phyloP scores from a whole-genome alignment of 163 green algal genomes.

The Scenedesmus sp. region DNA sequence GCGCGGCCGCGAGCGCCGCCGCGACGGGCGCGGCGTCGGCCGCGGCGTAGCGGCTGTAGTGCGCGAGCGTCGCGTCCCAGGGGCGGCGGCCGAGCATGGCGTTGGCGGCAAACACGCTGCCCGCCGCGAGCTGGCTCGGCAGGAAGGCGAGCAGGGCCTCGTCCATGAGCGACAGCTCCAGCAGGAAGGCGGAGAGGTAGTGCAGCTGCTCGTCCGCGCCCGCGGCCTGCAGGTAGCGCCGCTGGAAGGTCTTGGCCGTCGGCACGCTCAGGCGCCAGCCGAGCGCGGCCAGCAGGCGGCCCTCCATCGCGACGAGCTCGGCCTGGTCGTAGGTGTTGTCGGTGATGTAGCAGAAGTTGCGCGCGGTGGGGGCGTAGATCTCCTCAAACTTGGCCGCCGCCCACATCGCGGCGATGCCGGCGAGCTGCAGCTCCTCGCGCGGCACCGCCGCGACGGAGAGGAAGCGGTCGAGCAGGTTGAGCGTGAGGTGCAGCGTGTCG shows the following conservation, averaged over 20 bases:
- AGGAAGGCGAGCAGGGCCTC: slow-evolving; percentile 56
- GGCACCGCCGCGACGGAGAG: slow-evolving; percentile 64
- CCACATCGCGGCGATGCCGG: slow-evolving; percentile 85
- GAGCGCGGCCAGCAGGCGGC: slow-evolving; percentile 82
- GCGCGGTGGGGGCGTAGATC: slow-evolving; percentile 90
- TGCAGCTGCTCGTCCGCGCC: slow-evolving; percentile 68
- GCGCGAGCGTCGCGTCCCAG: slow-evolving; percentile 62
- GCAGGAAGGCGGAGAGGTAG: slow-evolving; percentile 68
- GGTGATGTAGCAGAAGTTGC: slow-evolving; percentile 88
- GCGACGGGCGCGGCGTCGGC: slow-evolving; percentile 35
- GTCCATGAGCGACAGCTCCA: slow-evolving; percentile 66
- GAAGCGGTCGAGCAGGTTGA: slow-evolving; percentile 95
- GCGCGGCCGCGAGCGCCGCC: slow-evolving; percentile 13
- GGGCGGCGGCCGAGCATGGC: slow-evolving; percentile 58
- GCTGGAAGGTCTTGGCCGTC: slow-evolving; percentile 81
- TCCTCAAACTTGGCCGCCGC: slow-evolving; percentile 90
- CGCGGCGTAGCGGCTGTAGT: slow-evolving; percentile 60
- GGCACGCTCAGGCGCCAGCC: slow-evolving; percentile 86
- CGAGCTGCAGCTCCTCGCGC: slow-evolving; percentile 74
- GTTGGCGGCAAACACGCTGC: slow-evolving; percentile 59
- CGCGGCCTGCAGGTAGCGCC: slow-evolving; percentile 74
- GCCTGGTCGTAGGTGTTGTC: slow-evolving; percentile 94
- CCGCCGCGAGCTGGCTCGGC: slow-evolving; percentile 56
- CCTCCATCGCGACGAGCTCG: slow-evolving; percentile 82
- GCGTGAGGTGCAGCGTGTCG: slow-evolving; percentile 93